Evolutionary conservation across 225 moss, liverwort and hornwort genomes (phyloP).

Genomic region (Pseudoscleropodium purum): DNA sequence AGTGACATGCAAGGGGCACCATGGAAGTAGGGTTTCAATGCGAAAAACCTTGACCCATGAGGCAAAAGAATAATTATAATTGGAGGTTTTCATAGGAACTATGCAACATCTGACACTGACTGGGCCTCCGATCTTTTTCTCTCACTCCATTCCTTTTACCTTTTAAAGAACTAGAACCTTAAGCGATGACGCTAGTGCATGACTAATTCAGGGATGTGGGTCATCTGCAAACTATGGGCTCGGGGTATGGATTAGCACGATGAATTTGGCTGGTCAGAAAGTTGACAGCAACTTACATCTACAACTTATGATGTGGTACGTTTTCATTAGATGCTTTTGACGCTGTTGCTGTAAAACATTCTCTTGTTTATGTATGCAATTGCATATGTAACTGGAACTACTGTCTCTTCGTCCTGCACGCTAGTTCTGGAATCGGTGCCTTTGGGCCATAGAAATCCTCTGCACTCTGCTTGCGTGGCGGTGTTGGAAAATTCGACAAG

Average conservation of each 20-base stretch:
- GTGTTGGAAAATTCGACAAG: background rate
- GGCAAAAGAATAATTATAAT: background rate
- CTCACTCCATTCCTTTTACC: constrained; percentile 19
- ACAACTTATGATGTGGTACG: constrained; percentile 21
- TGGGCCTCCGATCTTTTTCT: constrained; percentile 28
- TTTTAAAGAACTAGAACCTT: constrained; percentile 23
- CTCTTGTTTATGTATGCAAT: constrained; percentile 6
- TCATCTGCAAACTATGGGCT: constrained; percentile 25
- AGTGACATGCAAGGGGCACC: constrained; percentile 13
- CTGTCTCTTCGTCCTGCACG: background rate
- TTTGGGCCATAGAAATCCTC: background rate
- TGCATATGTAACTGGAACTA: constrained; percentile 2
- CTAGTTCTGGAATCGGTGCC: background rate
- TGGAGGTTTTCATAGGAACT: constrained; percentile 26
- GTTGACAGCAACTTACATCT: constrained; percentile 23
- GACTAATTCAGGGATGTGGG: constrained; percentile 21
- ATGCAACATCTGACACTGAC: constrained; percentile 25
- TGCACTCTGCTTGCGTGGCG: background rate
- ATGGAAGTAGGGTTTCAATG: constrained; percentile 32
- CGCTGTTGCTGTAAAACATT: constrained; percentile 19
- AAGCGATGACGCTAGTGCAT: constrained; percentile 15
- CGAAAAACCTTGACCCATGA: constrained; percentile 24
- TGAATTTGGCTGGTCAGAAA: constrained; percentile 24
- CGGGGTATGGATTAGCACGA: constrained; percentile 26
- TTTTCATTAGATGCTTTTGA: constrained; percentile 23